Evolutionary conservation across 208 protist genomes (phyloP), one percentile per base, ranked within the genome.

Genomic region (Crithidia expoeki): DNA sequence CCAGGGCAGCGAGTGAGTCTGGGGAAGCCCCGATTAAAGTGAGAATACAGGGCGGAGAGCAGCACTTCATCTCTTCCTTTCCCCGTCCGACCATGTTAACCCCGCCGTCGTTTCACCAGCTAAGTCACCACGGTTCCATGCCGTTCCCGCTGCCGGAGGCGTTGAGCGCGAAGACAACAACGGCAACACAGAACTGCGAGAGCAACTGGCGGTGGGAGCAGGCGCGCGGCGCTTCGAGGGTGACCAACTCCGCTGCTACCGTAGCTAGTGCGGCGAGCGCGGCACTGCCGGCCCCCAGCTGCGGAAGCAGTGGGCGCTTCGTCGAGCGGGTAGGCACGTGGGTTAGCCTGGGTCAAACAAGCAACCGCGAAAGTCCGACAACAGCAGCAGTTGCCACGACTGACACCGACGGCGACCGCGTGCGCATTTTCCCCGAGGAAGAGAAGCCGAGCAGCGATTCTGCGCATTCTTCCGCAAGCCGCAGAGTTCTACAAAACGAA

Each of bases 151-250:
- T 57, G 10, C 32, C 61, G 7, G 57, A 6, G 9, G 23, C 9
- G 46, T 67, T 46, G 61, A 32, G 46, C 19, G 47, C 40, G 5
- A 32, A 56, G 16, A 53, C 59, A 16, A 30, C 21, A 9, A 3
- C 46, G 11, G 34, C 55, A 36, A 42, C 47, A 28, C 60, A 51
- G 40, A 42, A 40, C 19, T 46, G 32, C 9, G 60, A 65, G 60
- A 65, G 60, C 60, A 65, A 46, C 60, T 55, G 60, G 60, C 60
- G 60, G 19, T 65, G 60, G 60, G 60, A 65, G 5, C 60, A n/a
- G 17, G 60, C 44, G 21, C 38, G 60, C n/a, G 44, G 46, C 17
- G 60, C 60, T n/a, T 65, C 60, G 0, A 46, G 38, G 3, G 46
- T 65, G 19, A 52, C 42, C 9, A 30, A 28, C 36, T 42, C 60